Percentiles rank a stretch among this genome's conserved stretches.
Conservation (phyloP, 2,329 filamentous ascomycete genomes). For the Penicillium brasilianum region DNA sequence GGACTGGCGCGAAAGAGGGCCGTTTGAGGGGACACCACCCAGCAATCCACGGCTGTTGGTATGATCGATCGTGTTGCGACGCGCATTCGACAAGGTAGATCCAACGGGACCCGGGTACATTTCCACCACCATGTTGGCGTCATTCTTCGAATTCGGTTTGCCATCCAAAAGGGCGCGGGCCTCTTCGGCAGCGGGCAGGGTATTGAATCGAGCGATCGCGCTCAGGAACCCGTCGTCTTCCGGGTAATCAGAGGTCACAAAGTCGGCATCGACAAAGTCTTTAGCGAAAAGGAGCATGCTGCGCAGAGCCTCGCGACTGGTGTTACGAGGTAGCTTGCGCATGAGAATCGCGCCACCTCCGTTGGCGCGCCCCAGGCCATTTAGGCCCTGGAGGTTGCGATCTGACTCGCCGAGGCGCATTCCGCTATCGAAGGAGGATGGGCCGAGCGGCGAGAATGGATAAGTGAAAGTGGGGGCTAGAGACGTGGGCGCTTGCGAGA, state of each 20-base stretch:
- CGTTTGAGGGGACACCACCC: conserved; percentile 39
- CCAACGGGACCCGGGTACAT: conserved; percentile 53
- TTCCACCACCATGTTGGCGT: conserved; percentile 63
- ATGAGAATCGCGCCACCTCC: conserved; percentile 56
- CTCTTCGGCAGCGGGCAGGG: conserved; percentile 62
- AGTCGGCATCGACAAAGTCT: conserved; percentile 64
- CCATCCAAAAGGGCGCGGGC: conserved; percentile 64
- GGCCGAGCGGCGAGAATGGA: conserved; percentile 46
- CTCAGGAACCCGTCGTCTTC: conserved; percentile 63
- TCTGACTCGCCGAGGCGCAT: conserved; percentile 45
- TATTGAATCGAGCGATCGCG: conserved; percentile 64
- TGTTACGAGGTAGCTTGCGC: conserved; percentile 64
- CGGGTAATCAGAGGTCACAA: conserved; percentile 59
- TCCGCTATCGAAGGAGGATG: conserved; percentile 44
- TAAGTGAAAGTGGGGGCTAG: conserved; percentile 43
- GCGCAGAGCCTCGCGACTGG: conserved; percentile 62
- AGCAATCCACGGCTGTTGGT: conserved; percentile 42
- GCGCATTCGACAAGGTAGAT: conserved; percentile 39
- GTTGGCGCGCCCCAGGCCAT: conserved; percentile 39
- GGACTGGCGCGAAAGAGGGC: conserved; percentile 56
- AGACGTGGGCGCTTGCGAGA: conserved; percentile 44
- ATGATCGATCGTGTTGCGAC: conserved; percentile 62
- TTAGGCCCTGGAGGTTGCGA: conserved; percentile 42
- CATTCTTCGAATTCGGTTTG: conserved; percentile 65
- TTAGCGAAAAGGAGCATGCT: conserved; percentile 70